A percentile compares a stretch with the other conserved stretches of the same genome.
Conservation (phyloP, 805 yeast species). For the Wickerhamiella bombiphila region DNA sequence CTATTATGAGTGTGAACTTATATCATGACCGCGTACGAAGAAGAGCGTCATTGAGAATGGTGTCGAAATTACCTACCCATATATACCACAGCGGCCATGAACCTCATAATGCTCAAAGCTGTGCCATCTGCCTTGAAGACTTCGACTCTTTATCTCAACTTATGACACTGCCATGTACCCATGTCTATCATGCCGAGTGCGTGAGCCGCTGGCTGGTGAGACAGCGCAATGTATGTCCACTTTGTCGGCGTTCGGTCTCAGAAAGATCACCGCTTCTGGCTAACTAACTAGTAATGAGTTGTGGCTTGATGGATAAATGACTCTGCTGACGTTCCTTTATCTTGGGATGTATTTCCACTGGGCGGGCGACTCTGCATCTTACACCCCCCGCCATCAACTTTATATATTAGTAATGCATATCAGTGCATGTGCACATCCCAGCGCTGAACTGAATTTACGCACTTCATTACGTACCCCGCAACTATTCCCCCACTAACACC, state of each 20-base stretch:
- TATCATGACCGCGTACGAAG: constrained; percentile 22
- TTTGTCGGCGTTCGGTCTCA: constrained; percentile 33
- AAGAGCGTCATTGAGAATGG: constrained; percentile 26
- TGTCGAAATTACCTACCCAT: constrained; percentile 26
- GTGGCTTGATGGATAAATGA: no score
- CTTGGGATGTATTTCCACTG: no score
- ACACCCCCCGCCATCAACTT: no score
- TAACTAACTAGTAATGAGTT: no score
- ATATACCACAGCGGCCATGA: constrained; percentile 18
- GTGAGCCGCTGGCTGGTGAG: constrained; percentile 45
- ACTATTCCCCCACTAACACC: no score
- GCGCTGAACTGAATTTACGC: no score
- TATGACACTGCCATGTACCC: constrained; percentile 43
- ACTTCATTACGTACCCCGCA: no score
- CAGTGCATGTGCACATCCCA: no score
- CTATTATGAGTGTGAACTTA: constrained; percentile 24
- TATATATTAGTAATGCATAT: no score
- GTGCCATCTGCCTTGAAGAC: constrained; percentile 46
- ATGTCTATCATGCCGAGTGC: constrained; percentile 45
- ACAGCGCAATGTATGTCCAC: constrained; percentile 42
- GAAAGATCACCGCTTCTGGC: no score
- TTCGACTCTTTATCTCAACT: constrained; percentile 36
- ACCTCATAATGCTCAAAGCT: constrained; percentile 21
- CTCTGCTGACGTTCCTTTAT: no score
- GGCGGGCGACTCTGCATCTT: no score